A percentile compares a stretch with the other conserved stretches of the same genome.
phyloP scores from a whole-genome alignment of 139 green algal genomes.

The Chlamydomonas incerta region DNA sequence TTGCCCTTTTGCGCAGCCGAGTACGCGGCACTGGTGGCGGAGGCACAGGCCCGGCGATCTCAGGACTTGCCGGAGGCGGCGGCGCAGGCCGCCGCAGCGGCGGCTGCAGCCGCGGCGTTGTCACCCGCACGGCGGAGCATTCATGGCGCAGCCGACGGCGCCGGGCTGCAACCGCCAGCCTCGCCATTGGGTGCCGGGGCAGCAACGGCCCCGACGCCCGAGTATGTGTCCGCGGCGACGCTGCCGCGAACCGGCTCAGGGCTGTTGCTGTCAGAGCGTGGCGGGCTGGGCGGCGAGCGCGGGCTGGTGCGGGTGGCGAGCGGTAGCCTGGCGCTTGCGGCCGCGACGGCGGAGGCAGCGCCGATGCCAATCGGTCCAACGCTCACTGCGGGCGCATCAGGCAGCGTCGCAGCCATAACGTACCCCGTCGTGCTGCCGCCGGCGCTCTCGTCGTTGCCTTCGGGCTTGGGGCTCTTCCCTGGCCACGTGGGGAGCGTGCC shows the following conservation, averaged over 20 bases:
- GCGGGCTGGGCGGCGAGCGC: not conserved
- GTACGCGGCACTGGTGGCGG: slow-evolving; percentile 6
- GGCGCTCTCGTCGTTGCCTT: no score
- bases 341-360: not conserved
- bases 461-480: no score
- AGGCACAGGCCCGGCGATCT: not conserved
- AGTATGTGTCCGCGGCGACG: no score
- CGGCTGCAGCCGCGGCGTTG: not conserved
- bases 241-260: not conserved
- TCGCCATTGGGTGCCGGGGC: not conserved
- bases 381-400: no score
- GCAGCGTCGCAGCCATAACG: no score
- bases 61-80: no score
- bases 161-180: no score
- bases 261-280: not conserved
- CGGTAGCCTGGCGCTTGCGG: slow-evolving; percentile 16
- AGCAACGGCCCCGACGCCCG: not conserved
- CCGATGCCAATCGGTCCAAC: not conserved
- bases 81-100: not conserved
- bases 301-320: not conserved
- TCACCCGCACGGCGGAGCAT: no score
- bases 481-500: no score
- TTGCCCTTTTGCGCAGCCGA: not conserved
- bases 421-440: no score
- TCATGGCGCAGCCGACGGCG: no score